Conservation (phyloP, 495 filamentous ascomycete species). For the Aspergillus ostianus region DNA sequence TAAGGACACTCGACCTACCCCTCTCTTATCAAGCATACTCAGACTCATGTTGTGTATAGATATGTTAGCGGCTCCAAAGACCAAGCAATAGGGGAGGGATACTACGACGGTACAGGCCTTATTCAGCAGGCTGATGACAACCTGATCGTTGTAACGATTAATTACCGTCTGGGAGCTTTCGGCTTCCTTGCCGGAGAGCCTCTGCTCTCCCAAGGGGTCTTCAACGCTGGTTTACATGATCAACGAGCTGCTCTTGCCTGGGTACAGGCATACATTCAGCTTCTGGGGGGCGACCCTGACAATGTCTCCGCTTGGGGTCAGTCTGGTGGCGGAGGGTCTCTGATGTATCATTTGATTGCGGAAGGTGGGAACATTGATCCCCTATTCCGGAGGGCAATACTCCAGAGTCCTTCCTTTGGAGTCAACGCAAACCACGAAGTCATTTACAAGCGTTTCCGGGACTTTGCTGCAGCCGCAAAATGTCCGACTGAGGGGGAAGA, state of each 20-base stretch:
- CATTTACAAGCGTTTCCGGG: constrained; percentile 35
- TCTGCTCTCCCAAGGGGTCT: constrained; percentile 40
- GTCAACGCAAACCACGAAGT: constrained; percentile 39
- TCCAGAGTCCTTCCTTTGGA: constrained; percentile 50
- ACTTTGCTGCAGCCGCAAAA: not conserved
- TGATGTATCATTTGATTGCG: constrained; percentile 39
- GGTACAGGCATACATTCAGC: constrained; percentile 31
- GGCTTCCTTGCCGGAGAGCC: constrained; percentile 52
- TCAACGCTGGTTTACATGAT: constrained; percentile 50
- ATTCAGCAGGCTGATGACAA: constrained; percentile 30
- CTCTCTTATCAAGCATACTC: not conserved
- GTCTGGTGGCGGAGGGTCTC: constrained; percentile 38
- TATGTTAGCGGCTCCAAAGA: constrained; percentile 25
- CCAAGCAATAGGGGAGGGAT: constrained; percentile 21
- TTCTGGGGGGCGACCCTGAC: constrained; percentile 41
- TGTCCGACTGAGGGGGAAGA: constrained; percentile 20
- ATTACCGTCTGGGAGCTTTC: constrained; percentile 50
- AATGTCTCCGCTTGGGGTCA: constrained; percentile 43
- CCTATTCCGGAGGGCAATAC: constrained; percentile 42
- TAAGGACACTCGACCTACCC: not conserved
- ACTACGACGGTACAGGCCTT: constrained; percentile 8
- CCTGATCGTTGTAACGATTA: constrained; percentile 39
- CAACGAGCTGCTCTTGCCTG: constrained; percentile 42
- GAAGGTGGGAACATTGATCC: constrained; percentile 44
- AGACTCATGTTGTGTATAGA: constrained; percentile 10